phyloP scores from a whole-genome alignment of 2,329 filamentous ascomycete species.

The Fusarium verticillioides region DNA sequence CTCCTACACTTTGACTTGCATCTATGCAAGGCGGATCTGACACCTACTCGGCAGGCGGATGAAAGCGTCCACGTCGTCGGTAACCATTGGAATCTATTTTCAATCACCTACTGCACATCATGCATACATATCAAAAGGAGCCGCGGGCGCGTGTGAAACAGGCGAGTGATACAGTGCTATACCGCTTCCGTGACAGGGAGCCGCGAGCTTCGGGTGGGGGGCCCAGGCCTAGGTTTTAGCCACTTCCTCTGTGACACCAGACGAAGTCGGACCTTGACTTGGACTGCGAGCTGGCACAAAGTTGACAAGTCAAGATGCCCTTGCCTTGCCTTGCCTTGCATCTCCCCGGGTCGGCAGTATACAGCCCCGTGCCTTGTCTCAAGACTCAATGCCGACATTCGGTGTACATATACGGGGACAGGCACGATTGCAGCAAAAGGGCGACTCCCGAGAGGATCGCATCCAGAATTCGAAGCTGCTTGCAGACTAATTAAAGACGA shows the following conservation, averaged over 20 bases:
- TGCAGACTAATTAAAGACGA: constrained; percentile 29
- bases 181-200: constrained; percentile 37
- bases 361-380: constrained; percentile 21
- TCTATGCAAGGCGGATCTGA: constrained; percentile 40
- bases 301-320: constrained; percentile 9
- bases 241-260: constrained; percentile 23
- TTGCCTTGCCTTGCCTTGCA: constrained; percentile 9
- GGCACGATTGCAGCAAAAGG: constrained; percentile 20
- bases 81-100: constrained; percentile 41
- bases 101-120: constrained; percentile 45
- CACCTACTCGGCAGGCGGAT: constrained; percentile 38
- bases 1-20: constrained; percentile 34
- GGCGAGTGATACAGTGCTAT: constrained; percentile 37
- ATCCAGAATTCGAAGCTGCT: constrained; percentile 27
- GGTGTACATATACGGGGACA: constrained; percentile 16
- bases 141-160: constrained; percentile 36
- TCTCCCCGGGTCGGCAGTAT: constrained; percentile 30
- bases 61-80: constrained; percentile 45
- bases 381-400: constrained; percentile 26
- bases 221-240: constrained; percentile 31
- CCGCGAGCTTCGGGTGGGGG: constrained; percentile 29
- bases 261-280: constrained; percentile 27
- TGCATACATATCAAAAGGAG: constrained; percentile 44
- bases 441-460: constrained; percentile 25
- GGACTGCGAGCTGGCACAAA: constrained; percentile 26